Conservation (phyloP, 164 flowering plant genomes). For the Vitis vinifera region DNA sequence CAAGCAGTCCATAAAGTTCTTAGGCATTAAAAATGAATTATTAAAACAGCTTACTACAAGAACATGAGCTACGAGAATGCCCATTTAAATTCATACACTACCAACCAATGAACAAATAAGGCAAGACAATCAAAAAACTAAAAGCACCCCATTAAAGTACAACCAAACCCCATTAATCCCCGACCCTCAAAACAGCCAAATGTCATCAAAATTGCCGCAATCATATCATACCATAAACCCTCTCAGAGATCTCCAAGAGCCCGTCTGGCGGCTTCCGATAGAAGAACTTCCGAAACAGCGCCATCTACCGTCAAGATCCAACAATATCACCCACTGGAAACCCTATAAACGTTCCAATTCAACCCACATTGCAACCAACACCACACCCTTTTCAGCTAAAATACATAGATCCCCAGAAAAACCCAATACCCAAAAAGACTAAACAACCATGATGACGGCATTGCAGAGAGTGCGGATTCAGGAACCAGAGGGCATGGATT, state of each 20-base stretch:
- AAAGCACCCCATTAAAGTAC: background rate
- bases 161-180: slow-evolving; percentile 5
- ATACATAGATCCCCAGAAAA: slow-evolving; percentile 12
- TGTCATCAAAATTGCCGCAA: background rate
- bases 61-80: background rate
- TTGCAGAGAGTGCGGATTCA: slow-evolving; percentile 12
- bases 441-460: slow-evolving; percentile 9
- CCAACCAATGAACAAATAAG: background rate
- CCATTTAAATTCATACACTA: background rate
- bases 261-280: slow-evolving; percentile 72
- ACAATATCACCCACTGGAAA: slow-evolving; percentile 4
- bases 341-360: slow-evolving; percentile 11
- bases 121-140: slow-evolving; percentile 1
- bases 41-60: too few species aligned
- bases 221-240: slow-evolving; percentile 54
- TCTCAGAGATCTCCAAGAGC: slow-evolving; percentile 62
- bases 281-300: slow-evolving; percentile 57
- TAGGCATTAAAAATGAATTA: too few species aligned
- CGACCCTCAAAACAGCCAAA: background rate
- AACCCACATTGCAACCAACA: slow-evolving; percentile 18
- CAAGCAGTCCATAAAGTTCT: too few species aligned
- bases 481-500: slow-evolving; percentile 25
- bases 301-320: slow-evolving; percentile 36
- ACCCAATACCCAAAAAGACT: background rate
- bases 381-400: background rate